These are phyloP conservation scores for Colletotrichum destructivum DNA, from an alignment of 2,329 filamentous ascomycete genomes.

Conservation along the genomic window DNA sequence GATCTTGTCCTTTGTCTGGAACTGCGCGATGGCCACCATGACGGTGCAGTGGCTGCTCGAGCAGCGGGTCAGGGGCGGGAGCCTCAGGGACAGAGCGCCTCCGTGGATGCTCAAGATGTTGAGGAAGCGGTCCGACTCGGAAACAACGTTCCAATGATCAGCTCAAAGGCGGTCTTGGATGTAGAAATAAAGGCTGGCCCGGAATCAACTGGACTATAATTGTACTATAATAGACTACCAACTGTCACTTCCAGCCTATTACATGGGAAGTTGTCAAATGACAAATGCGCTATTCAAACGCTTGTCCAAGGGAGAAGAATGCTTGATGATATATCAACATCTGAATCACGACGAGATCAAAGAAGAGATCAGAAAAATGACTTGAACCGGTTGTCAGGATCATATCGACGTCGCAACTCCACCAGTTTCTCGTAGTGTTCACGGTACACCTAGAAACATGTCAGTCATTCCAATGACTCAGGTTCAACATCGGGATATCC, in stretches of 20 bases:
- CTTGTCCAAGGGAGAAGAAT: too few relatives aligned
- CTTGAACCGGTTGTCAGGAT: slow-evolving; percentile 23
- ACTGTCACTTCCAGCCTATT: too few relatives aligned
- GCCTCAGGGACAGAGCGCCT: slow-evolving; percentile 23
- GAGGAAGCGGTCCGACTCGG: slow-evolving; percentile 12
- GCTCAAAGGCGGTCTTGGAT: too few relatives aligned
- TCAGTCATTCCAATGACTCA: background rate
- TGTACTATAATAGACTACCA: too few relatives aligned
- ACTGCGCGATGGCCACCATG: slow-evolving; percentile 40
- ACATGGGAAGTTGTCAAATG: too few relatives aligned
- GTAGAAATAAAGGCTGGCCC: too few relatives aligned
- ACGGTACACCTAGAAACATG: slow-evolving; percentile 10
- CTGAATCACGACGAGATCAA: too few relatives aligned
- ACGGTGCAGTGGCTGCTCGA: slow-evolving; percentile 37
- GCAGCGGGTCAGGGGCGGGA: slow-evolving; percentile 24
- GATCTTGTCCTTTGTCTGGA: slow-evolving; percentile 38
- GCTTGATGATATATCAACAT: too few relatives aligned
- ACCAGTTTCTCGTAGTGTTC: slow-evolving; percentile 26
- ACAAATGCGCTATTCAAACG: too few relatives aligned
- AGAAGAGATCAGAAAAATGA: slow-evolving; percentile 12
- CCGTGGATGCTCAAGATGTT: slow-evolving; percentile 38
- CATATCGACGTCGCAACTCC: slow-evolving; percentile 2
- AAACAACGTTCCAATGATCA: background rate
- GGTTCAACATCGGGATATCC: too few relatives aligned
- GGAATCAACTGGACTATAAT: too few relatives aligned